Base-by-base conservation (phyloP, 495 filamentous ascomycete genomes). In the Xylaria curta region DNA sequence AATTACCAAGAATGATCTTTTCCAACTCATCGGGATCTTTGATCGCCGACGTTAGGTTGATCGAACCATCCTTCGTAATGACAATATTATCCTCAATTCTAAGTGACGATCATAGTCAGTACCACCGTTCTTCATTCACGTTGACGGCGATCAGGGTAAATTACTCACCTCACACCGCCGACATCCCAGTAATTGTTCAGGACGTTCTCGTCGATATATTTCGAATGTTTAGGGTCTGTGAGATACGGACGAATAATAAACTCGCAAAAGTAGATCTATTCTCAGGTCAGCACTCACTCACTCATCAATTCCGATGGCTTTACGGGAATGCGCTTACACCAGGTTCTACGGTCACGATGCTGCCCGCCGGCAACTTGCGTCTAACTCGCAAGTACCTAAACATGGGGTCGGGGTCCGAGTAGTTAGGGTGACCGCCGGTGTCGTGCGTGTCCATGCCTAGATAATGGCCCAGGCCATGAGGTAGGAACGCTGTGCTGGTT, bases 361-460 rank as follows among this genome's bases (percentile, higher is more conserved):
- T 90, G 28, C 91, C 91, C 1, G 89, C 91, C 17, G 93, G 93
- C 61, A 97, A 74, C 26, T 79, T 85, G 13, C 93, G 91, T 54
- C 96, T 82, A n/a, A 97, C 91, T 60, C 96, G 86, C 53, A 99
- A 82, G 74, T 97, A 97, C 31, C 86, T 85, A 79, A 96, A 97
- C 88, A 98, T 91, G 53, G 88, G 79, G 80, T 99, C 95, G 73
- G 85, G 82, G 76, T 98, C 97, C 51, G 83, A 84, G 73, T 97
- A 97, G 79, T 97, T 92, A 2, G 94, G 87, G 78, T 96, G 89
- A 24, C 94, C 95, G 69, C 94, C 95, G 1, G 91, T 92, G 77
- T 98, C 95, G 82, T 98, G 95, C 8, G 94, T 97, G 80, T 98
- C 95, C 92, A 98, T 93, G 62, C 95, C 95, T 10, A 98, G 85